Conservation (phyloP, 345 rosid genomes). For the Murraya paniculata region DNA sequence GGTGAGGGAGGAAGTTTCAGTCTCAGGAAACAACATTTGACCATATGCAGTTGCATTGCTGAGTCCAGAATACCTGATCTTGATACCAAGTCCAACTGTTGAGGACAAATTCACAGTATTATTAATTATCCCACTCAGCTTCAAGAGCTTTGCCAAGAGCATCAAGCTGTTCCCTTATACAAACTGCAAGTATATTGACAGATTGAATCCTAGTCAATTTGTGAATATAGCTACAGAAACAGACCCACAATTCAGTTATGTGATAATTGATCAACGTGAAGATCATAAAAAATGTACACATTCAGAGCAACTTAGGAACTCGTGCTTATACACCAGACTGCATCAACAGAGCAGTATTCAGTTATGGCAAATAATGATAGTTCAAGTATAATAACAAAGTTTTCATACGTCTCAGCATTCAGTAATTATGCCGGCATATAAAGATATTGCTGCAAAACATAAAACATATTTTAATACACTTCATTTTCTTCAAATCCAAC, state of each 20-base stretch:
- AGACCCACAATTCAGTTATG: constrained; percentile 7
- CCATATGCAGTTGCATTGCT: constrained; percentile 70
- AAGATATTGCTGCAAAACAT: too few relatives aligned
- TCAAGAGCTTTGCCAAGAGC: constrained; percentile 51
- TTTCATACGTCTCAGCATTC: too few relatives aligned
- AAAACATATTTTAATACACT: too few relatives aligned
- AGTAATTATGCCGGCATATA: too few relatives aligned
- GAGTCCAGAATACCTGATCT: constrained; percentile 61
- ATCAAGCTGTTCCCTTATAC: constrained; percentile 58
- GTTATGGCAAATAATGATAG: not conserved
- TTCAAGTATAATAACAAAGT: too few relatives aligned
- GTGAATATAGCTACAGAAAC: constrained; percentile 45
- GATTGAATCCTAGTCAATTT: constrained; percentile 49
- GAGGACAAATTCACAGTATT: not conserved
- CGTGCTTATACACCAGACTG: constrained; percentile 32
- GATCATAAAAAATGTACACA: not conserved
- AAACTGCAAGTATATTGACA: constrained; percentile 37
- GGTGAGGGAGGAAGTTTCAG: not conserved
- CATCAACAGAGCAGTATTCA: constrained; percentile 15
- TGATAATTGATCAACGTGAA: not conserved
- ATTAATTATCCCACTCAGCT: constrained; percentile 45
- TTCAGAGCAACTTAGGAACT: not conserved
- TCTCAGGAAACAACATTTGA: constrained; percentile 43
- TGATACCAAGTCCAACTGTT: constrained; percentile 10
- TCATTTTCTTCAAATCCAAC: too few relatives aligned